Evolutionary conservation across 2,329 filamentous ascomycete species (phyloP).

Genomic region (Exophiala oligosperma): DNA sequence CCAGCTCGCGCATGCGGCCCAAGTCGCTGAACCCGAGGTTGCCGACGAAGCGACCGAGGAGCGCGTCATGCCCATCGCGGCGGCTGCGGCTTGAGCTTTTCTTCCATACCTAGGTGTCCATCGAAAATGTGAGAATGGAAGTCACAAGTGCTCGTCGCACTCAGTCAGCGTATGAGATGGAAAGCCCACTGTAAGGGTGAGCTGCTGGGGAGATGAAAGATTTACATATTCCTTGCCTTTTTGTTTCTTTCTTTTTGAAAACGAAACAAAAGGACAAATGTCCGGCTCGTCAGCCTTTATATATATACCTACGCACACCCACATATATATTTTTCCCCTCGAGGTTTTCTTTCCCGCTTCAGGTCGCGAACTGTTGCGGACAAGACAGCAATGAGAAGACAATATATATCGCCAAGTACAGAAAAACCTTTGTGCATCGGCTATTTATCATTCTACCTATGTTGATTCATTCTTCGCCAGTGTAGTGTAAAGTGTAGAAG

Average conservation of each 20-base stretch:
- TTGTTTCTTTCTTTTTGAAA: background rate
- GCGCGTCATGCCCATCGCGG: slow-evolving; percentile 23
- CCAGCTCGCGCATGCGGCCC: slow-evolving; percentile 59
- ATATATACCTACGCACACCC: background rate
- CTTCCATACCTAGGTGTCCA: background rate
- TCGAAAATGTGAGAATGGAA: background rate
- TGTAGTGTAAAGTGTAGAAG: too few species aligned
- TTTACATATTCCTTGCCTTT: background rate
- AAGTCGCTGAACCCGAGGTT: slow-evolving; percentile 7
- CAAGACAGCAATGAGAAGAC: too few species aligned
- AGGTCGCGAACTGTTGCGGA: too few species aligned
- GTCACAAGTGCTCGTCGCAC: slow-evolving; percentile 19
- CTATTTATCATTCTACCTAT: too few species aligned
- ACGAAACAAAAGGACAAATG: slow-evolving; percentile 8
- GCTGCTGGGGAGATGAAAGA: background rate
- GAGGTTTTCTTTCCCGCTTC: too few species aligned
- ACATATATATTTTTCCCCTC: too few species aligned
- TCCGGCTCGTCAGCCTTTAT: slow-evolving; percentile 25
- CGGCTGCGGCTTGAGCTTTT: slow-evolving; percentile 26
- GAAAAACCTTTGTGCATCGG: too few species aligned
- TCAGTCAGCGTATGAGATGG: background rate
- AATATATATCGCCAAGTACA: too few species aligned
- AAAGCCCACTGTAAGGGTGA: background rate
- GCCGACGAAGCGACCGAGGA: slow-evolving; percentile 15
- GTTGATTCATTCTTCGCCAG: too few species aligned